Evolutionary conservation across 345 rosid species (phyloP).

Genomic region (Tarenaya hassleriana): DNA sequence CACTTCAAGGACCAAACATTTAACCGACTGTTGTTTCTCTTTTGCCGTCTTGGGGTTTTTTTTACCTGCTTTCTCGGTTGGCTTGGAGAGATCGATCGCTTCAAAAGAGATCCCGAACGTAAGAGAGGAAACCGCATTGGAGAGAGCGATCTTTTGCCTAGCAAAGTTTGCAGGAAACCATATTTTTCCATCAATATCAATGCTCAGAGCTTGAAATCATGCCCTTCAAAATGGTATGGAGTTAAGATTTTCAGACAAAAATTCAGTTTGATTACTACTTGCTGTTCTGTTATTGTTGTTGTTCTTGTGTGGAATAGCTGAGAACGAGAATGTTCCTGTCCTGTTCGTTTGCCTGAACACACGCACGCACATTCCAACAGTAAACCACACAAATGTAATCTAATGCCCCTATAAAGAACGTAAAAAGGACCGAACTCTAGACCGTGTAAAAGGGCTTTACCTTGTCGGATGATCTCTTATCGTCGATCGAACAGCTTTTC

Average conservation of each 20-base stretch:
- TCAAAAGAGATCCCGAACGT: slow-evolving; percentile 41
- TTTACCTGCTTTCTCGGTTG: slow-evolving; percentile 36
- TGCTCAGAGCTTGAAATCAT: too few species aligned
- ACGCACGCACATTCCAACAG: background rate
- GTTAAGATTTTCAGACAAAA: too few species aligned
- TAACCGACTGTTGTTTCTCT: too few species aligned
- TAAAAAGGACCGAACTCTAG: background rate
- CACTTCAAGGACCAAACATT: too few species aligned
- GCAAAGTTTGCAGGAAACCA: background rate
- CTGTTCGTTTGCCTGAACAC: slow-evolving; percentile 33
- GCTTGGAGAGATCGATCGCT: slow-evolving; percentile 49
- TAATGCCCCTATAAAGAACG: slow-evolving; percentile 11
- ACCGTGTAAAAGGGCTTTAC: slow-evolving; percentile 26
- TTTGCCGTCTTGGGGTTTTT: too few species aligned
- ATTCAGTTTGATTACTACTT: slow-evolving; percentile 27
- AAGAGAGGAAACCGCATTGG: slow-evolving; percentile 43
- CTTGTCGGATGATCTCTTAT: slow-evolving; percentile 31
- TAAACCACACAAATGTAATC: slow-evolving; percentile 33
- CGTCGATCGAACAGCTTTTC: slow-evolving; percentile 39
- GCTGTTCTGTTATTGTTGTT: slow-evolving; percentile 20
- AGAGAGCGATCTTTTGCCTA: slow-evolving; percentile 50
- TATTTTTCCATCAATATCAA: too few species aligned
- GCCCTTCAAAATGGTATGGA: too few species aligned
- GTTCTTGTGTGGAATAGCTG: slow-evolving; percentile 27
- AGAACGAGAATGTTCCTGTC: slow-evolving; percentile 33